These are phyloP conservation scores for Geotrichum fermentans DNA, from an alignment of 1,139 yeast genomes.

Conservation along the genomic window DNA sequence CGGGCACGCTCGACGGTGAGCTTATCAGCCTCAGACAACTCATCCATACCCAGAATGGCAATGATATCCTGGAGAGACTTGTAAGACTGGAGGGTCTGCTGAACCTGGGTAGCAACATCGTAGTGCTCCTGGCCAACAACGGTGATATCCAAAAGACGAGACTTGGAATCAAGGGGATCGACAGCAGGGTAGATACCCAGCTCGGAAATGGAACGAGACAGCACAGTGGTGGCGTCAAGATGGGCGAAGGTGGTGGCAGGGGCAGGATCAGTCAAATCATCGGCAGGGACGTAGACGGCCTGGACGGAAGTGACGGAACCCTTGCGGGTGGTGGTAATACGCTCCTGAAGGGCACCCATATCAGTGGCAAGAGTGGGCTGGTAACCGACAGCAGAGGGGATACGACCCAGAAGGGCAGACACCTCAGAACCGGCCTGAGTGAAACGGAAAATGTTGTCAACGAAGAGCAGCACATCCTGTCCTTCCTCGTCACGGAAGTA, in stretches of 20 bases:
- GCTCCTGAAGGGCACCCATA: conserved; percentile 99
- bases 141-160: conserved; percentile 94
- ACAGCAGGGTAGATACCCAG: conserved; percentile 99
- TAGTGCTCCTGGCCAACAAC: conserved; percentile 99
- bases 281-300: conserved; percentile 99
- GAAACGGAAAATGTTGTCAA: conserved; percentile 99
- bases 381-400: conserved; percentile 99
- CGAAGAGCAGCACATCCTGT: conserved; percentile 98
- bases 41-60: conserved; percentile 99
- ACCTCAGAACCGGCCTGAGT: conserved; percentile 99
- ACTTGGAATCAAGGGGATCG: conserved; percentile 99
- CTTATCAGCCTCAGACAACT: conserved; percentile 96
- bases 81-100: conserved; percentile 98
- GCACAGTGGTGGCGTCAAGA: conserved; percentile 99
- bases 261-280: conserved; percentile 99
- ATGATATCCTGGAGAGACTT: conserved; percentile 99
- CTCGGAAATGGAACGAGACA: conserved; percentile 99
- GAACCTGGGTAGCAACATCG: conserved; percentile 89
- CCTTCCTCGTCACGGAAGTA: conserved; percentile 99
- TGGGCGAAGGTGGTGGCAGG: conserved; percentile 99
- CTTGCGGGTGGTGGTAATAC: conserved; percentile 98
- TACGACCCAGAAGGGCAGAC: conserved; percentile 99
- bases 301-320: conserved; percentile 99
- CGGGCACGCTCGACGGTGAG: conserved; percentile 99
- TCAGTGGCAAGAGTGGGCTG: conserved; percentile 99